Evolutionary conservation across 345 rosid species (phyloP), one percentile per base, ranked within the genome.

Genomic region (Ailanthus altissimus): DNA sequence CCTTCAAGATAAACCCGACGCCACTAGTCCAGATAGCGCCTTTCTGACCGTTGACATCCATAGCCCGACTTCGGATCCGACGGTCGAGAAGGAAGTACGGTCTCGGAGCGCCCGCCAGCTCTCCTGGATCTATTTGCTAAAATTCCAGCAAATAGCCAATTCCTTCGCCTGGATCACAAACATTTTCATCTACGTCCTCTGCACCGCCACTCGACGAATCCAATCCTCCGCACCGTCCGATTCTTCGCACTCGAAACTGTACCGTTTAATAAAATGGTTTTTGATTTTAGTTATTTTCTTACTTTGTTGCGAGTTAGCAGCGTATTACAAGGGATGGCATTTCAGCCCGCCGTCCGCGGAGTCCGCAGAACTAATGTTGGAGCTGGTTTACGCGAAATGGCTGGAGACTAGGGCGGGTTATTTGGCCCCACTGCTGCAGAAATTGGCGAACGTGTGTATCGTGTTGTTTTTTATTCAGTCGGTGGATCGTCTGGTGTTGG

Each of bases 251-350:
- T 81, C 91, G 16, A 83, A 84, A 70, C 83, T 92, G 14, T 92
- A 92, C 73, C 91, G 89, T 11, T 4, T 83, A 16, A 94, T 93
- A 36, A 88, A 86, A 71, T 76, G 70, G 21, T 88, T 94, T 70
- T 84, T 94, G 73, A 38, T 86, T 56, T 64, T 90, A 49, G 94
- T 94, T 8, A 10, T 92, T 32, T 65, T 86, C 45, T 73, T 94
- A 42, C 86, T 94, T 25, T 88, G 82, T 65, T 81, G 92, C 23
- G 97, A 92, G 92, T 79, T 94, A 40, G 77, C 81, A 12, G 98
- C 98, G 11, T 94, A 85, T 85, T 92, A 86, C 81, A 89, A 88
- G 68, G 98, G 98, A 61, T 94, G 98, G 94, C 98, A 94, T 84
- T 94, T 94, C 72, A 89, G 94, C 6, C 94, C 98, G 3, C 95